Conservation (phyloP, 768 basidiomycete species). For the Termitomyces heimii region DNA sequence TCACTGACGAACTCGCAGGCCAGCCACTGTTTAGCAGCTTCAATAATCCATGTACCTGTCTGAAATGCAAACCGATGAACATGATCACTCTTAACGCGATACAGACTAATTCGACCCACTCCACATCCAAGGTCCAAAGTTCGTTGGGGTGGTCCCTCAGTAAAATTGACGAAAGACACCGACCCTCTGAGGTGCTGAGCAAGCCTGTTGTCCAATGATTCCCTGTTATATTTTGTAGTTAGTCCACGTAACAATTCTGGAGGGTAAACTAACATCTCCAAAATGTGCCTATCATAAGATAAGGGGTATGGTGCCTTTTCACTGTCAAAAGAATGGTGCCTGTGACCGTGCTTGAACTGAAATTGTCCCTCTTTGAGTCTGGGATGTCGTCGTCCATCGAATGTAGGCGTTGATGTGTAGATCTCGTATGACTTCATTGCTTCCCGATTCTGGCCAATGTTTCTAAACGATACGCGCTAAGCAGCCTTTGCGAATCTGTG, state of each 20-base stretch:
- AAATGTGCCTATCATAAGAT: constrained; percentile 59
- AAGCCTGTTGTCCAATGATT: constrained; percentile 49
- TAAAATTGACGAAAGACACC: constrained; percentile 57
- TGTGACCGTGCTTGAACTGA: constrained; percentile 51
- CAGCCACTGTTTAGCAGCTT: constrained; percentile 69
- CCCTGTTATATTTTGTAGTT: constrained; percentile 25
- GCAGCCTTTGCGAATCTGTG: background rate
- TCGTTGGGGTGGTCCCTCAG: constrained; percentile 40
- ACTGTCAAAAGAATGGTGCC: constrained; percentile 60
- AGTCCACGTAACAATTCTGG: background rate
- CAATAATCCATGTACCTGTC: constrained; percentile 68
- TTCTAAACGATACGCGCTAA: background rate
- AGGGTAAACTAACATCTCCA: constrained; percentile 48
- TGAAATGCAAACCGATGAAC: constrained; percentile 17
- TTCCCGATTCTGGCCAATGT: background rate
- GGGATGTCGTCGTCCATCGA: constrained; percentile 30
- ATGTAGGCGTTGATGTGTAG: constrained; percentile 18
- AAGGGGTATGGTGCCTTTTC: constrained; percentile 81
- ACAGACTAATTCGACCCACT: constrained; percentile 33
- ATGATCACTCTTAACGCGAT: background rate
- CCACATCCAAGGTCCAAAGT: constrained; percentile 72
- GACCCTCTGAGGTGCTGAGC: constrained; percentile 42
- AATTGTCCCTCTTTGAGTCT: constrained; percentile 54
- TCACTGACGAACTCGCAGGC: constrained; percentile 51
- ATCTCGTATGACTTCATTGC: constrained; percentile 17